Conservation (phyloP, 2,329 filamentous ascomycete genomes). For the Hymenoscyphus linearis region DNA sequence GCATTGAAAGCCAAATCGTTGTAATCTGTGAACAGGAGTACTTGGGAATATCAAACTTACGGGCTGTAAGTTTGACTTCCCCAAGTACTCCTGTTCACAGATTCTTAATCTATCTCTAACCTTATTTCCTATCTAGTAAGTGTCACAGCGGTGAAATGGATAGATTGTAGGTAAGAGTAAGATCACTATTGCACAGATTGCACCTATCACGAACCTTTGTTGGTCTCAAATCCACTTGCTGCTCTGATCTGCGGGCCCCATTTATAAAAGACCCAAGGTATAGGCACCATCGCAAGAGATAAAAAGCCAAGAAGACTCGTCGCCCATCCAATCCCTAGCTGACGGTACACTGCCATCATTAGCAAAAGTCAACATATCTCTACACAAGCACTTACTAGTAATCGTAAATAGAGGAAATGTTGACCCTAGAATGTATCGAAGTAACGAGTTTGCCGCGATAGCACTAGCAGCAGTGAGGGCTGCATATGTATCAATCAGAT, state of each 20-base stretch:
- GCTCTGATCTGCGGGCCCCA: conserved; percentile 28
- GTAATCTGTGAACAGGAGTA: too few relatives aligned
- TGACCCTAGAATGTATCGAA: conserved; percentile 13
- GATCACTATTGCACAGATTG: too few relatives aligned
- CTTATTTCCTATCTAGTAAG: too few relatives aligned
- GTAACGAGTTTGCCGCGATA: conserved; percentile 13
- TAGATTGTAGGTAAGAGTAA: too few relatives aligned
- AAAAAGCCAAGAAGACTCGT: conserved; percentile 37
- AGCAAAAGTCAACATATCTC: not conserved
- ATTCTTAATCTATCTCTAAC: too few relatives aligned
- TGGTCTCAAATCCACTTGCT: conserved; percentile 7
- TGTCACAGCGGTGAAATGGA: too few relatives aligned
- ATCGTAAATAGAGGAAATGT: conserved; percentile 30
- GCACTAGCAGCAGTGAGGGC: conserved; percentile 11
- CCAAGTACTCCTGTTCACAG: too few relatives aligned
- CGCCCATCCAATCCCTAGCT: conserved; percentile 32
- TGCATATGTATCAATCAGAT: conserved; percentile 14
- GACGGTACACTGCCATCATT: conserved; percentile 28
- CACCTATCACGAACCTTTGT: not conserved
- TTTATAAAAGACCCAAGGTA: conserved; percentile 39
- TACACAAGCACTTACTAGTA: conserved; percentile 33
- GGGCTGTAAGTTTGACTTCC: too few relatives aligned
- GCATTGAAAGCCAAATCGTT: too few relatives aligned
- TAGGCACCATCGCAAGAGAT: conserved; percentile 35
- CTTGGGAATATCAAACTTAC: too few relatives aligned